These are phyloP conservation scores for Pyricularia grisea DNA, from an alignment of 2,329 filamentous ascomycete species.

Conservation along the genomic window DNA sequence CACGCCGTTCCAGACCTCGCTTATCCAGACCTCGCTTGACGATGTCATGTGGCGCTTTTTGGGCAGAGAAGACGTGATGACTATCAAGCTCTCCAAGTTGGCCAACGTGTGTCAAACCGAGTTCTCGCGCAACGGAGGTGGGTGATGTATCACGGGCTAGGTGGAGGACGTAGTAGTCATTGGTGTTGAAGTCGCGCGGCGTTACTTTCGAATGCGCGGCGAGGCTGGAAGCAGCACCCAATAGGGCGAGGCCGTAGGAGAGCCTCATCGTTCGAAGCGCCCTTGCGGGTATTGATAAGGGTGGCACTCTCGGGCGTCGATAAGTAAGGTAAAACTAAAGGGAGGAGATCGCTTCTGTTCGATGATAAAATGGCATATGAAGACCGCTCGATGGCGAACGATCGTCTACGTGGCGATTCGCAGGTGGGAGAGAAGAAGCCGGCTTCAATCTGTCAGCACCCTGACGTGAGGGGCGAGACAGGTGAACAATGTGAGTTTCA, in stretches of 20 bases:
- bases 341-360: neutral
- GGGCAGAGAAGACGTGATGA: conserved; percentile 80
- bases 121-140: conserved; percentile 55
- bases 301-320: neutral
- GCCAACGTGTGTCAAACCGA: conserved; percentile 76
- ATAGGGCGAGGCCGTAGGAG: conserved; percentile 28
- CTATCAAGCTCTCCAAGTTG: conserved; percentile 65
- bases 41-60: conserved; percentile 50
- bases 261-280: conserved; percentile 33
- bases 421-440: neutral
- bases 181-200: conserved; percentile 62
- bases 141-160: conserved; percentile 60
- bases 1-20: conserved; percentile 35
- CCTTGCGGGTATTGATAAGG: neutral
- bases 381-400: neutral
- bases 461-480: neutral
- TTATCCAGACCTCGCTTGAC: conserved; percentile 52
- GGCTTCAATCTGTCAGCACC: neutral
- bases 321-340: neutral
- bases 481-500: neutral
- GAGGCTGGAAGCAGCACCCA: conserved; percentile 38
- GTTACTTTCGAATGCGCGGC: conserved; percentile 36
- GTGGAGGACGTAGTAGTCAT: conserved; percentile 92
- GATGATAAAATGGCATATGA: neutral
- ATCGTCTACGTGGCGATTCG: neutral